Base-by-base conservation (phyloP, 768 basidiomycete genomes). In the Guyanaporus albipodus region DNA sequence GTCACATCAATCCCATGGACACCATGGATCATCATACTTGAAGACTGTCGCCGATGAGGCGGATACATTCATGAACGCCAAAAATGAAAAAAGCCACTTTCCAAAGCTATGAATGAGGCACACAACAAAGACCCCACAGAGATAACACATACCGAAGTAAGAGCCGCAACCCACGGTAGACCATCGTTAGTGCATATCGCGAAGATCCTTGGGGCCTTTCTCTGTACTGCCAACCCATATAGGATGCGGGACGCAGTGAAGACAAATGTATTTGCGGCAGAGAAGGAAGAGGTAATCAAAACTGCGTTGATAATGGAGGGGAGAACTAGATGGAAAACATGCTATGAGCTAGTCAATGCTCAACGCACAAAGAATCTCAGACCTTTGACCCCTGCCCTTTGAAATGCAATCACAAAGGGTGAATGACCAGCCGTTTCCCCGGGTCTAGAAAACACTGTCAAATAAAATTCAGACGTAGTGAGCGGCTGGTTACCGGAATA, bases 321-420 rank as follows among this genome's bases (percentile, higher is more conserved):
- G 26, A 87, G 70, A 9, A 73, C 80, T 75, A 19, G 11, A 18
- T 8, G 14, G 17, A n/a, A 39, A 31, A 28, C 4, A 8, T 24
- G 1, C n/a, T 8, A 23, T 60, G 6, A 46, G 17, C 26, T 15
- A 46, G 38, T 15, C 15, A 38, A 45, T 31, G 44, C 62, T 52
- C 28, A 57, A 21, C 27, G 8, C 31, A 6, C 21, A 7, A 18
- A 4, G 11, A 10, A 10, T n/a, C n/a, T 28, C 55, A 7, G 33
- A 76, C 76, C 80, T 69, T 78, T 81, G 60, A 90, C 78, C 11
- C 88, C 86, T 1, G 86, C 83, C 32, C 76, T 73, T 36, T 68
- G 75, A 54, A 92, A 82, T 17, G 88, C 90, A 53, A 92, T 84
- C 45, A 92, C 90, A 66, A 88, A 94, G 3, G 91, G 91, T 4